Evolutionary conservation across 2,329 filamentous ascomycete genomes (phyloP), one percentile per base, ranked within the genome.

Genomic region (Chrysoporthe deuterocubensis): DNA sequence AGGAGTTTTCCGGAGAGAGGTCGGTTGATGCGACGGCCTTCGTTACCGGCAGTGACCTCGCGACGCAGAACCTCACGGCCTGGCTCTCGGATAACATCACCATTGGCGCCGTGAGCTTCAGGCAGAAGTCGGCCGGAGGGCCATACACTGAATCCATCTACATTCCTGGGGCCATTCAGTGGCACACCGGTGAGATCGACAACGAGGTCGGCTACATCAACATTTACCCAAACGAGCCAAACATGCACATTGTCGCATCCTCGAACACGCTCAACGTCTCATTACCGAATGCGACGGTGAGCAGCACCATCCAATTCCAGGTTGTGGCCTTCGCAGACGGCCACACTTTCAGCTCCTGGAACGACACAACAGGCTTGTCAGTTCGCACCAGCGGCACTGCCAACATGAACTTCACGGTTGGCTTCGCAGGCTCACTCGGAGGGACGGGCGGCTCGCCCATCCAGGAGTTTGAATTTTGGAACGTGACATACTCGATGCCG

Each of bases 61-160:
- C 81, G 18, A 81, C 84, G 0, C 82, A 88, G n/a, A 89, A 90
- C 71, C 86, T 89, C 70, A 84, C 84, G 0, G 81, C 85, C 9
- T 90, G 85, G 85, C 71, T 90, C 0, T 84, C 85, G 0, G 74
- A 81, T 3, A 82, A 85, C 32, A 77, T 90, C 18, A 88, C 83
- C 13, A 89, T 90, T 69, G 88, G 88, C 43, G 85, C 84, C 0
- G 83, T 87, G 72, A 84, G 85, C 0, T 88, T 87, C 71, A 80
- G 83, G 8, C 82, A 89, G 73, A 83, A 80, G 48, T 81, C 82
- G 1, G 74, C 88, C 9, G 87, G 87, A 11, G 88, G 88, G 0
- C 83, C 84, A 3, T 79, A 81, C 0, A 80, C 80, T 2, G 80
- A 75, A 5, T 81, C 83, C 0, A 90, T 88, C 74, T 89, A 85